phyloP scores from a whole-genome alignment of 768 basidiomycete species.

The Pseudohyphozyma bogoriensis region DNA sequence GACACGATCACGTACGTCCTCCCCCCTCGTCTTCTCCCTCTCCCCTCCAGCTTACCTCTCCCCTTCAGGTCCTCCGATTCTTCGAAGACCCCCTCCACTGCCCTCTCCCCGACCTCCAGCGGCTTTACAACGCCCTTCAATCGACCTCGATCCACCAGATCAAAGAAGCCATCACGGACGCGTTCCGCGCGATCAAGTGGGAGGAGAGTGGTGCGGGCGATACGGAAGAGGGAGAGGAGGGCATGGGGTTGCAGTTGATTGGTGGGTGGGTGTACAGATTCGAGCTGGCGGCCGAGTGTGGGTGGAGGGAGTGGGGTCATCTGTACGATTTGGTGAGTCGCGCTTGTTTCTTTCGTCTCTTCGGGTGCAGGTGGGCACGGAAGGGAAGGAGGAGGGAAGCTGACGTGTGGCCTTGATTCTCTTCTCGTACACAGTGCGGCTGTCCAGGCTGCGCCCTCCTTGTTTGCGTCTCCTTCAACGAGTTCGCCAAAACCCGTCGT shows the following conservation, averaged over 20 bases:
- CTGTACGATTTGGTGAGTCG: slow-evolving; percentile 27
- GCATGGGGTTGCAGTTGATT: slow-evolving; percentile 26
- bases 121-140: slow-evolving; percentile 18
- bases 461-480: slow-evolving; percentile 18
- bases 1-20: slow-evolving; percentile 21
- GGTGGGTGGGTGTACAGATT: slow-evolving; percentile 28
- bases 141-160: slow-evolving; percentile 13
- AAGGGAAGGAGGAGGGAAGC: not conserved
- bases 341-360: not conserved
- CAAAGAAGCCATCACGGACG: slow-evolving; percentile 28
- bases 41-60: not conserved
- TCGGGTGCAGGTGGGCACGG: not conserved
- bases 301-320: slow-evolving; percentile 22
- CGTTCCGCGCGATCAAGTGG: slow-evolving; percentile 29
- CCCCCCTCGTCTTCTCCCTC: not conserved
- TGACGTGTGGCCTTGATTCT: not conserved
- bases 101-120: slow-evolving; percentile 12
- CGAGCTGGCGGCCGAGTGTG: slow-evolving; percentile 10
- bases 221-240: slow-evolving; percentile 27
- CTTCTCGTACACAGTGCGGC: slow-evolving; percentile 10
- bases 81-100: slow-evolving; percentile 25
- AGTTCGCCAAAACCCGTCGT: slow-evolving; percentile 14
- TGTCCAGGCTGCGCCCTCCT: slow-evolving; percentile 24
- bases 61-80: slow-evolving; percentile 24
- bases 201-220: slow-evolving; percentile 28